Percentiles rank a stretch among this genome's conserved stretches.
These are phyloP conservation scores for Persicaria tinctoria DNA, from an alignment of 148 eudicot species.

Conservation along the genomic window DNA sequence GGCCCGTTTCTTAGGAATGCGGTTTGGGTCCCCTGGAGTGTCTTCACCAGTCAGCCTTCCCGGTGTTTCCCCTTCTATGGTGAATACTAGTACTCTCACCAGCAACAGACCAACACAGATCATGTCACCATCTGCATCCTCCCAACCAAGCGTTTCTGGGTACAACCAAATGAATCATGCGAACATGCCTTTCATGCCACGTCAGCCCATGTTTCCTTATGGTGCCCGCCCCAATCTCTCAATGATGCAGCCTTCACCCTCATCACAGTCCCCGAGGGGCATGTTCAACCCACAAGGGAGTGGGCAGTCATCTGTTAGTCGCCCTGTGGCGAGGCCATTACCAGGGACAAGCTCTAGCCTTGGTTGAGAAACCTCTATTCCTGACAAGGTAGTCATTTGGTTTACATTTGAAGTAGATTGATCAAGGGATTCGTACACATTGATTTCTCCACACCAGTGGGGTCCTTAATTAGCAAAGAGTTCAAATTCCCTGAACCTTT, in stretches of 20 bases:
- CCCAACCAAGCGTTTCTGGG: conserved; percentile 56
- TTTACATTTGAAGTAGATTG: not conserved
- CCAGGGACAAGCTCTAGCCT: conserved; percentile 63
- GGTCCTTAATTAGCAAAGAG: not conserved
- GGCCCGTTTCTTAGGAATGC: conserved; percentile 41
- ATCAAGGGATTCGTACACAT: not conserved
- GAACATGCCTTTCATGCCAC: conserved; percentile 53
- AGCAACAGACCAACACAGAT: conserved; percentile 46
- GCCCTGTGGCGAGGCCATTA: conserved; percentile 54
- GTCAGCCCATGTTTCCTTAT: conserved; percentile 67
- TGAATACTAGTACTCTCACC: conserved; percentile 24
- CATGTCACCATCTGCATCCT: conserved; percentile 31
- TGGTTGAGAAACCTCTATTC: conserved; percentile 30
- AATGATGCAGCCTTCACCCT: conserved; percentile 63
- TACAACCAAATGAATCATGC: conserved; percentile 54
- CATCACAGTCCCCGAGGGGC: conserved; percentile 37
- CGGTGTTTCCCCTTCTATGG: conserved; percentile 25
- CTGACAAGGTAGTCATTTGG: not conserved
- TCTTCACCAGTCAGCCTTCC: conserved; percentile 32
- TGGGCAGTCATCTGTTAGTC: conserved; percentile 49
- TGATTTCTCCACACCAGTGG: not conserved
- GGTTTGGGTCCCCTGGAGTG: conserved; percentile 46
- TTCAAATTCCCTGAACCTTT: not conserved
- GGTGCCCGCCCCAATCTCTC: conserved; percentile 77
- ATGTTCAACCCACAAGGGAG: conserved; percentile 47